Evolutionary conservation across 805 yeast species (phyloP).

Genomic region (Kazachstania psychrophila): DNA sequence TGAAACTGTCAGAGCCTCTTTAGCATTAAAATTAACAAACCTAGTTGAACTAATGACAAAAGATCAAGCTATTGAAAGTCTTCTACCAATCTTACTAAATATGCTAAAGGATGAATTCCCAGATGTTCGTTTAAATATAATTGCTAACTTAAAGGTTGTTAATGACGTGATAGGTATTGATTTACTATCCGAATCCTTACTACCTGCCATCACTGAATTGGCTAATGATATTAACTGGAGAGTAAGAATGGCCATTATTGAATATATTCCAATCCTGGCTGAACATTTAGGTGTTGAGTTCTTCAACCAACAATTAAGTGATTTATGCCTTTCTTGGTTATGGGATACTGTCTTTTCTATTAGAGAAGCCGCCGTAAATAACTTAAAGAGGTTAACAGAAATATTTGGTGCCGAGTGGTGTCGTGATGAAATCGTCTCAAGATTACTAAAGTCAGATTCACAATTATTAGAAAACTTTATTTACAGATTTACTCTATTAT

Average conservation of each 20-base stretch:
- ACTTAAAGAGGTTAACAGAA: slow-evolving; percentile 66
- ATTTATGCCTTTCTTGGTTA: slow-evolving; percentile 91
- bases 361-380: slow-evolving; percentile 89
- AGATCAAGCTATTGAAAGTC: slow-evolving; percentile 69
- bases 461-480: slow-evolving; percentile 55
- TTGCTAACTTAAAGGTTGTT: slow-evolving; percentile 82
- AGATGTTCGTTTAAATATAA: slow-evolving; percentile 89
- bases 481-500: slow-evolving; percentile 82
- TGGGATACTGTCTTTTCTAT: slow-evolving; percentile 97
- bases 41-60: slow-evolving; percentile 79
- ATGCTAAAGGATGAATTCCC: slow-evolving; percentile 97
- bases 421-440: slow-evolving; percentile 66
- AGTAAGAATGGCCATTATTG: slow-evolving; percentile 91
- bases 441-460: slow-evolving; percentile 47
- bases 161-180: slow-evolving; percentile 93
- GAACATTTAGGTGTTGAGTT: slow-evolving; percentile 88
- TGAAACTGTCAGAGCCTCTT: slow-evolving; percentile 86
- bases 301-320: slow-evolving; percentile 85
- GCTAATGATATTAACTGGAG: slow-evolving; percentile 98
- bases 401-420: slow-evolving; percentile 96
- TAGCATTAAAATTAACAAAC: slow-evolving; percentile 81
- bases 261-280: slow-evolving; percentile 90
- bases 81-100: slow-evolving; percentile 79
- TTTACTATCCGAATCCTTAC: slow-evolving; percentile 69
- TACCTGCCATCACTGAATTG: slow-evolving; percentile 92